Conservation (phyloP, 2,329 filamentous ascomycete genomes). For the Seiridium unicorne region DNA sequence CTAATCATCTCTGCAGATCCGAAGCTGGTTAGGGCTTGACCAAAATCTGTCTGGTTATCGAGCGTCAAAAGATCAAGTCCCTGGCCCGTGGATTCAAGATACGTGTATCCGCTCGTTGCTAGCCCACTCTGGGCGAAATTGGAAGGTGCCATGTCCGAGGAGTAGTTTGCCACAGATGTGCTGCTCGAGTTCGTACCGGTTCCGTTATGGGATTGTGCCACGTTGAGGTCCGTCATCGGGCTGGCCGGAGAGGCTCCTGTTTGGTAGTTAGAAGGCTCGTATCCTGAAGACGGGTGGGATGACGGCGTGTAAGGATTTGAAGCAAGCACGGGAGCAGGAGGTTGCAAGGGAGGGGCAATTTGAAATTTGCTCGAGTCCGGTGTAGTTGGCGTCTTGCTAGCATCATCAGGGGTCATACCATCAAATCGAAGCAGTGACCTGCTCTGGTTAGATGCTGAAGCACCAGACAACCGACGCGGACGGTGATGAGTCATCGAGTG, state of each 20-base stretch:
- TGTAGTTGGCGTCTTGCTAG: slow-evolving; percentile 25
- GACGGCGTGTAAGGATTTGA: slow-evolving; percentile 35
- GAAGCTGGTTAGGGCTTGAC: slow-evolving; percentile 30
- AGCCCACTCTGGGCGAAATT: slow-evolving; percentile 28
- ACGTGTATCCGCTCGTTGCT: slow-evolving; percentile 28
- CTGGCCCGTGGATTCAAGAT: slow-evolving; percentile 20
- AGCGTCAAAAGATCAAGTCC: slow-evolving; percentile 28
- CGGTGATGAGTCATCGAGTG: slow-evolving; percentile 34
- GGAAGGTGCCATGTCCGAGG: slow-evolving; percentile 20
- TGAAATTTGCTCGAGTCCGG: slow-evolving; percentile 27
- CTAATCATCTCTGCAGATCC: slow-evolving; percentile 31
- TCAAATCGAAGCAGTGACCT: slow-evolving; percentile 19
- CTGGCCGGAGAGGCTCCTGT: slow-evolving; percentile 38
- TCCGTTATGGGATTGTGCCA: slow-evolving; percentile 1
- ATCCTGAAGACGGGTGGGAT: slow-evolving; percentile 40
- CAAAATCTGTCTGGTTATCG: slow-evolving; percentile 33
- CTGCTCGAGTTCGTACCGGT: not conserved
- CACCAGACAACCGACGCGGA: not conserved
- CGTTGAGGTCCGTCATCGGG: slow-evolving; percentile 32
- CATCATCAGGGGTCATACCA: slow-evolving; percentile 26
- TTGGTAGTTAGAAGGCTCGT: slow-evolving; percentile 38
- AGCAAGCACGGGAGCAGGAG: slow-evolving; percentile 17
- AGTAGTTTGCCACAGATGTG: slow-evolving; percentile 8
- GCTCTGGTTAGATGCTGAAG: slow-evolving; percentile 3
- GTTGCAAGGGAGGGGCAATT: slow-evolving; percentile 21